Evolutionary conservation across 805 yeast genomes (phyloP).

Genomic region (Candida maesae): DNA sequence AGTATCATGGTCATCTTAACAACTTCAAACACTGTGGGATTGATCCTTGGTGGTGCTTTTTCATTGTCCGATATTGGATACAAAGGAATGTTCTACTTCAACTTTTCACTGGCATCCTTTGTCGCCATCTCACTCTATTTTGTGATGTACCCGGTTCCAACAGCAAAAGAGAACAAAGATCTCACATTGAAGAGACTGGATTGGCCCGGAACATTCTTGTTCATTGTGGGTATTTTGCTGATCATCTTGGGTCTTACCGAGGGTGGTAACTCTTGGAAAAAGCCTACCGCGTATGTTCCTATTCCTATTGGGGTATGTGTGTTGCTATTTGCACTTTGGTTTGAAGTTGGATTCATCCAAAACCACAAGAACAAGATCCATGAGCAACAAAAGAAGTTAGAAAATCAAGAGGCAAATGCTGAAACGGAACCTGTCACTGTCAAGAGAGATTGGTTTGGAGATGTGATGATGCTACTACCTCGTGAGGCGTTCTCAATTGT

Average conservation of each 20-base stretch:
- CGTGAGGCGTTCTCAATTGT: constrained; percentile 23
- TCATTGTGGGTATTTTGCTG: constrained; percentile 34
- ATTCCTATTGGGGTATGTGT: constrained; percentile 35
- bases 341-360: constrained; percentile 29
- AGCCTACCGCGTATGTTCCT: constrained; percentile 39
- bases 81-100: constrained; percentile 35
- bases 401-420: not conserved
- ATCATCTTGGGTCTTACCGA: constrained; percentile 41
- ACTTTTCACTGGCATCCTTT: constrained; percentile 31
- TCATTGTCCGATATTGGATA: constrained; percentile 35
- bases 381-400: not conserved
- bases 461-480: constrained; percentile 28
- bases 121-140: constrained; percentile 25
- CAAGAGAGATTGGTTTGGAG: not conserved
- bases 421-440: not conserved
- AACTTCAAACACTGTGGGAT: constrained; percentile 35
- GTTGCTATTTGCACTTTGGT: constrained; percentile 25
- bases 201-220: constrained; percentile 30
- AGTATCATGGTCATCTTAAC: constrained; percentile 28
- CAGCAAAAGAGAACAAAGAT: not conserved
- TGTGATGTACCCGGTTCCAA: constrained; percentile 17
- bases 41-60: constrained; percentile 44
- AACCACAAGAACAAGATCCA: constrained; percentile 9
- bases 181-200: constrained; percentile 30
- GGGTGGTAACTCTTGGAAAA: constrained; percentile 40